Evolutionary conservation across 2,329 filamentous ascomycete species (phyloP), one percentile per base, ranked within the genome.

Genomic region (Passalora sequoiae): DNA sequence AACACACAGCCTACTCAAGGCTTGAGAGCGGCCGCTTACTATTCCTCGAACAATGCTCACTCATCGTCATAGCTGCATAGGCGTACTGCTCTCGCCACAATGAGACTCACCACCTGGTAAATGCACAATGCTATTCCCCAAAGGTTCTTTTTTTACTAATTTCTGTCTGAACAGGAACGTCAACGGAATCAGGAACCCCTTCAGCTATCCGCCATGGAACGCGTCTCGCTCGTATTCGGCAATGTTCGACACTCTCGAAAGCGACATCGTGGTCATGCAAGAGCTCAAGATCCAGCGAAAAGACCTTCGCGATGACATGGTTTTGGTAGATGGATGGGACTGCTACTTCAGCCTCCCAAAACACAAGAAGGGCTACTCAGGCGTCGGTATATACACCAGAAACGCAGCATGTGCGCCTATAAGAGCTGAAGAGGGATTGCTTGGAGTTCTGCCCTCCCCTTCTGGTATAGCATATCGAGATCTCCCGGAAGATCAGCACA

Each of bases 211-310:
- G 55, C 72, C 72, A 68, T 75, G 72, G 72, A 68, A 70, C 56
- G 60, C 63, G 32, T 64, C 62, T 17, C 63, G 69, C 45, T 67
- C 69, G 10, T 74, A 72, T 58, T 61, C 64, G 33, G 76, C 83
- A 53, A 97, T 97, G 92, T 97, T 98, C 67, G 86, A 95, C 55
- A 86, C 84, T 31, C 76, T 98, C 5, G 86, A 92, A 63, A 82
- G 89, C 40, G 92, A 98, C 64, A 92, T 98, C 51, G 81, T 97
- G 13, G 76, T 96, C 46, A 89, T 97, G 72, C 92, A 98, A 65
- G 92, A 97, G 67, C 83, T 88, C 31, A 98, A 97, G 68, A 96
- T 97, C 29, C 92, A 97, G 62, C 78, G 84, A 44, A 95, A 95
- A 62, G 89, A 96, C 56, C 72, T 98, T 1, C 77, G 75, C 29